Evolutionary conservation across 306 rosid genomes (phyloP).

Genomic region (Quercus robur): DNA sequence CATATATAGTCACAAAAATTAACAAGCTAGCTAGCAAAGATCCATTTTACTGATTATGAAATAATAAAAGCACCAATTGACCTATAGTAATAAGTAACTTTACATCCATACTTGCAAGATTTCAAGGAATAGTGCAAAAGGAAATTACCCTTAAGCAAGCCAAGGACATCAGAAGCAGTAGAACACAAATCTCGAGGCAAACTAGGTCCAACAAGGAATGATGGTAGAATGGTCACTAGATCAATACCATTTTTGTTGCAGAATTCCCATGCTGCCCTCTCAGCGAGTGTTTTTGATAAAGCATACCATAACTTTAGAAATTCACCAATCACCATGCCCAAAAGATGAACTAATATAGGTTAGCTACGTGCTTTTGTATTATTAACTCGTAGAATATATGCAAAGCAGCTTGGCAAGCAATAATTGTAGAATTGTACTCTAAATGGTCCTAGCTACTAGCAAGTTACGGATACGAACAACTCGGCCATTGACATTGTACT

Average conservation of each 20-base stretch:
- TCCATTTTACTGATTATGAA: background rate
- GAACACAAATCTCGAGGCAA: constrained; percentile 69
- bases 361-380: too few relatives aligned
- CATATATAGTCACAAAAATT: background rate
- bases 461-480: too few relatives aligned
- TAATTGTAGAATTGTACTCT: too few relatives aligned
- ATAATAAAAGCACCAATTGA: background rate
- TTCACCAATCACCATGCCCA: background rate
- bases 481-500: too few relatives aligned
- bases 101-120: background rate
- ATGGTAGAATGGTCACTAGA: constrained; percentile 64
- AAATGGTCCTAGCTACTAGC: too few relatives aligned
- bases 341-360: background rate
- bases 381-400: too few relatives aligned
- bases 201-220: constrained; percentile 67
- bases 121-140: background rate
- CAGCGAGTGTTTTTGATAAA: constrained; percentile 73
- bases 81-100: background rate
- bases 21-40: background rate
- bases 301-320: constrained; percentile 65
- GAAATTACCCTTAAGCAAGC: constrained; percentile 59
- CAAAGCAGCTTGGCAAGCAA: too few relatives aligned
- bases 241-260: constrained; percentile 62
- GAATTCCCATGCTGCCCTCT: constrained; percentile 82
- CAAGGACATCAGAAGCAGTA: constrained; percentile 79